phyloP scores from a whole-genome alignment of 805 yeast species.

The Saccharomycopsis microspora region DNA sequence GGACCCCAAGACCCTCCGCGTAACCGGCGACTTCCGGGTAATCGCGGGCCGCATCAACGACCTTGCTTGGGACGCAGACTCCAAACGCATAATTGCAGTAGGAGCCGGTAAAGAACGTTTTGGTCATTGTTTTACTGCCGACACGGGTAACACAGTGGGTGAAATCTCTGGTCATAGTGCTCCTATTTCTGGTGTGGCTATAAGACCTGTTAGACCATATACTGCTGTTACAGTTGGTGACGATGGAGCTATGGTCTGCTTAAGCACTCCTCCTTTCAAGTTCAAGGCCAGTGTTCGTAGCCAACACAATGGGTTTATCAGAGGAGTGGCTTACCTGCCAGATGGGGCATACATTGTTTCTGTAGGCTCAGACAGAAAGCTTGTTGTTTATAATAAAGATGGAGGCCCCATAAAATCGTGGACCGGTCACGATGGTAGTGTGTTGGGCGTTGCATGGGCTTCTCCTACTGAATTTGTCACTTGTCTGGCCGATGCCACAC shows the following conservation, averaged over 20 bases:
- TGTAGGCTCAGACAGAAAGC: slow-evolving; percentile 76
- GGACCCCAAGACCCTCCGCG: slow-evolving; percentile 51
- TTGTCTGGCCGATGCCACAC: slow-evolving; percentile 69
- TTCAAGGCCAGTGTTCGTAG: slow-evolving; percentile 64
- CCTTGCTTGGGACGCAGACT: slow-evolving; percentile 87
- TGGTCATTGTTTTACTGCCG: slow-evolving; percentile 90
- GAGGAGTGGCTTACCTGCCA: slow-evolving; percentile 75
- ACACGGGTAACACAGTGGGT: slow-evolving; percentile 94
- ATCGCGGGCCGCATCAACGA: slow-evolving; percentile 74
- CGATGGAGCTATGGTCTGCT: slow-evolving; percentile 75
- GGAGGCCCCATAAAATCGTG: slow-evolving; percentile 59
- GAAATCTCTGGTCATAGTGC: slow-evolving; percentile 90
- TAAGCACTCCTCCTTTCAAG: slow-evolving; percentile 90
- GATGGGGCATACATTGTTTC: slow-evolving; percentile 65
- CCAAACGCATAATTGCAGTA: slow-evolving; percentile 77
- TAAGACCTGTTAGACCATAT: slow-evolving; percentile 81
- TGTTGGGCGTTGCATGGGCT: slow-evolving; percentile 69
- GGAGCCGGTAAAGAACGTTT: slow-evolving; percentile 88
- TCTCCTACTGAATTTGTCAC: slow-evolving; percentile 55
- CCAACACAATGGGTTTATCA: slow-evolving; percentile 64
- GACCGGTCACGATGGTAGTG: slow-evolving; percentile 60
- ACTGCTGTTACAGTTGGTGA: slow-evolving; percentile 90
- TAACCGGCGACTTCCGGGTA: slow-evolving; percentile 75
- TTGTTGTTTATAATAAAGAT: slow-evolving; percentile 68
- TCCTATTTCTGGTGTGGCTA: slow-evolving; percentile 70